Conservation (phyloP, 2,329 filamentous ascomycete species). For the Lachnellula suecica region DNA sequence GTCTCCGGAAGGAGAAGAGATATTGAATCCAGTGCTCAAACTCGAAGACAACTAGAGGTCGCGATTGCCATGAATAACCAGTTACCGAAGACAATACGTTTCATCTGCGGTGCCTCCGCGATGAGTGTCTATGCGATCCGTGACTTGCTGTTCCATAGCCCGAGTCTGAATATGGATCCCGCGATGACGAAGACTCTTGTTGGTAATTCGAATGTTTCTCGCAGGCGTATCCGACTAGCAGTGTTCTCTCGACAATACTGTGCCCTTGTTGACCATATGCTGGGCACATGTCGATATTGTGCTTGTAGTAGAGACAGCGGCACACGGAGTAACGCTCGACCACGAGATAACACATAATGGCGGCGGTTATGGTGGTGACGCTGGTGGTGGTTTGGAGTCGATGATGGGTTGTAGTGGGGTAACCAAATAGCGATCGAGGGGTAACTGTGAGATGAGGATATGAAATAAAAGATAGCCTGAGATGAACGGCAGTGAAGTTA, state of each 20-base stretch:
- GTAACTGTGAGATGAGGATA: conserved; percentile 6
- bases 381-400: conserved; percentile 11
- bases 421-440: conserved; percentile 10
- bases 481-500: conserved; percentile 22
- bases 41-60: conserved; percentile 30
- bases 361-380: too few relatives aligned
- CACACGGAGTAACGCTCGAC: conserved; percentile 70
- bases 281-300: conserved; percentile 66
- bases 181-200: conserved; percentile 19
- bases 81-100: conserved; percentile 36
- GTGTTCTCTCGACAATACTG: conserved; percentile 61
- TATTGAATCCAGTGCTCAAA: conserved; percentile 31
- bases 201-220: conserved; percentile 41
- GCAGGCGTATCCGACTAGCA: conserved; percentile 71
- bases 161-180: conserved; percentile 32
- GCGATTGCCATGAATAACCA: conserved; percentile 33
- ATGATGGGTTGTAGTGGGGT: conserved; percentile 11
- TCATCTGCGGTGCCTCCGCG: conserved; percentile 31
- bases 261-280: conserved; percentile 63
- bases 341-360: conserved; percentile 68
- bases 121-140: conserved; percentile 28
- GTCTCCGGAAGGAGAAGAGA: conserved; percentile 32
- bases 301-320: conserved; percentile 67
- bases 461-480: conserved; percentile 15
- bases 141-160: conserved; percentile 34